Evolutionary conservation across 2,329 filamentous ascomycete species (phyloP).

Genomic region (Hypoxylon sp.): DNA sequence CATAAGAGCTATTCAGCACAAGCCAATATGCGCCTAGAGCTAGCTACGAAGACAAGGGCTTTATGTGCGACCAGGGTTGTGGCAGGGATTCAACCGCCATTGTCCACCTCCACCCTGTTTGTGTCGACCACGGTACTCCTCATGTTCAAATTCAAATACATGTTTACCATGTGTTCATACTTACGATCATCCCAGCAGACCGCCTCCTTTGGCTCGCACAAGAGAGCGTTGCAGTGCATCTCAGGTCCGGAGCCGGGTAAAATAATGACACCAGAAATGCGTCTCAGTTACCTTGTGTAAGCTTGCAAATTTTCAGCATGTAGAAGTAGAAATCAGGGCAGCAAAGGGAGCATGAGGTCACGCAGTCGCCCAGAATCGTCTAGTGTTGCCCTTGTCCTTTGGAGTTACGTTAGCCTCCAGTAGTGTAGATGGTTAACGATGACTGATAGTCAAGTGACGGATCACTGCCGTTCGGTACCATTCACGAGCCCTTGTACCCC

Average conservation of each 20-base stretch:
- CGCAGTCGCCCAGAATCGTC: conserved; percentile 31
- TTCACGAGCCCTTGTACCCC: conserved; percentile 29
- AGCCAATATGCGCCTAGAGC: conserved; percentile 29
- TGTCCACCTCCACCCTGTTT: conserved; percentile 21
- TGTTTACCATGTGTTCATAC: too few species aligned
- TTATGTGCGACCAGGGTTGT: conserved; percentile 27
- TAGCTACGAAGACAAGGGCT: conserved; percentile 21
- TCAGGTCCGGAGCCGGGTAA: conserved; percentile 39
- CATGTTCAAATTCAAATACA: conserved; percentile 1
- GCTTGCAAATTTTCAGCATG: conserved; percentile 8
- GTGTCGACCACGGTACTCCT: conserved; percentile 15
- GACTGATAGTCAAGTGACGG: conserved; percentile 40
- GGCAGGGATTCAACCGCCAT: conserved; percentile 41
- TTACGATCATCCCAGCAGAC: conserved; percentile 29
- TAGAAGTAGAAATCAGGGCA: conserved; percentile 15
- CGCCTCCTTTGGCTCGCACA: conserved; percentile 27
- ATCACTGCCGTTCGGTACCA: conserved; percentile 38
- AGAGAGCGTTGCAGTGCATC: conserved; percentile 36
- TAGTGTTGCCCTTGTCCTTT: conserved; percentile 27
- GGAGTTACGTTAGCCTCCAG: conserved; percentile 25
- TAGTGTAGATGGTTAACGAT: conserved; percentile 16
- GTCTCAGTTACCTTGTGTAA: conserved; percentile 13
- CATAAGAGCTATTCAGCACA: conserved; percentile 33
- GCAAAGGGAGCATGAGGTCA: conserved; percentile 35
- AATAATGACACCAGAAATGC: conserved; percentile 38